These are phyloP conservation scores for Xylaria sp. DNA, from an alignment of 2,329 filamentous ascomycete species.

Conservation along the genomic window DNA sequence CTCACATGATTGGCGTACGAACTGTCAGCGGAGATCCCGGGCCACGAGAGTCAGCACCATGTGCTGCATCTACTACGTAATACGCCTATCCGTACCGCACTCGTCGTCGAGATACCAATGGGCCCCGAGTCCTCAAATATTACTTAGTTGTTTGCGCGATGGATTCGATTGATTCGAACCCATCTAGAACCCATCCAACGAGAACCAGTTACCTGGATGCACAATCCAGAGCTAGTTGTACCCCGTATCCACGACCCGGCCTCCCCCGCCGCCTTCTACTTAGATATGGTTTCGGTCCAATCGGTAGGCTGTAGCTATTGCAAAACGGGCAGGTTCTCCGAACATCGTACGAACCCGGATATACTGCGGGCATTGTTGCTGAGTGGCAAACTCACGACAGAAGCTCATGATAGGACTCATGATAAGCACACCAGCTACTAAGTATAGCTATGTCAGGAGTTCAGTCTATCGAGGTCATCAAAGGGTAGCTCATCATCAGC, in stretches of 20 bases:
- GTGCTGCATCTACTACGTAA: not conserved
- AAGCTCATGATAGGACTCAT: no score
- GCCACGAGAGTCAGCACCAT: not conserved
- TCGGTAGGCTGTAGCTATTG: constrained; percentile 12
- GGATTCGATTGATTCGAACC: constrained; percentile 2
- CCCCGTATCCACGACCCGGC: not conserved
- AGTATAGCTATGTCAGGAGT: no score
- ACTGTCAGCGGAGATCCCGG: constrained; percentile 2
- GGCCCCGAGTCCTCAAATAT: not conserved
- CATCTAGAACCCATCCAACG: not conserved
- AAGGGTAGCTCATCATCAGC: not conserved
- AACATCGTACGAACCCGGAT: not conserved
- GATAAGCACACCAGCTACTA: not conserved
- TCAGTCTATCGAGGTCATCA: not conserved
- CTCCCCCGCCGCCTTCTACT: not conserved
- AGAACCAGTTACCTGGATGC: not conserved
- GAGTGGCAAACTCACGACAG: no score
- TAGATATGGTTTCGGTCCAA: not conserved
- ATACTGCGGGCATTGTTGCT: not conserved
- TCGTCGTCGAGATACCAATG: no score
- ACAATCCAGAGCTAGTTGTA: not conserved
- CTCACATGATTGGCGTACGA: constrained; percentile 1
- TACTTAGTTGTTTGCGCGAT: not conserved
- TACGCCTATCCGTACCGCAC: not conserved
- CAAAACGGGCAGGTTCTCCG: constrained; percentile 4